Evolutionary conservation across 257 asterid genomes (phyloP), one percentile per base, ranked within the genome.

Genomic region (Verbascum thapsus): DNA sequence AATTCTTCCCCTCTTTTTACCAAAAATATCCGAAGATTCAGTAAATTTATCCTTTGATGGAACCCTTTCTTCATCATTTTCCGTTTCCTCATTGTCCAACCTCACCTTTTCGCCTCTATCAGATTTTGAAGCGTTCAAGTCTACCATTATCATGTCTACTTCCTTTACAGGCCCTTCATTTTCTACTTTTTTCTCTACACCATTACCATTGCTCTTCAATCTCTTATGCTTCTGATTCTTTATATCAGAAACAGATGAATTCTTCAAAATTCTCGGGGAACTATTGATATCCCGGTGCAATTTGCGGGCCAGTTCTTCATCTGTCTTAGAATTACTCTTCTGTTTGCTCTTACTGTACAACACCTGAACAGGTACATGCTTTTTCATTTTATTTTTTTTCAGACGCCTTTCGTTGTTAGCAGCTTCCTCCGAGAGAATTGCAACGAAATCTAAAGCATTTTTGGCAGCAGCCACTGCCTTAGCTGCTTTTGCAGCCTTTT

Each of bases 391-490:
- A 51, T 70, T 80, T 81, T 68, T 77, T 68, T 67, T 77, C 23
- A 42, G 50, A 74, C 11, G 37, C 20, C 65, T 73, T 17, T 80
- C 72, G 34, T 61, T 69, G 22, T 41, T 44, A 9, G 68, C 58
- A 12, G 78, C 66, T 42, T 68, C 78, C 57, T 88, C 94, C 2
- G 77, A 57, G 12, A 85, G 63, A 35, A 63, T 67, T 26, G 87
- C 80, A 15, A 88, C 87, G 49, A 83, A 78, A 56, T 79, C 88
- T 61, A 88, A 65, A 17, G 96, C 96, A 43, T 50, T 75, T 83
- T 83, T 88, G 56, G 96, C 96, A 67, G 88, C 91, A 19, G 85
- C 87, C 76, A 85, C 79, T 3, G 96, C 96, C 76, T 74, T 79
- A 1, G 83, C 94, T 43, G 96, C 94, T 74, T 73, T 88, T 8